Base-by-base conservation (phyloP, 257 asterid species). In the Plantago major region DNA sequence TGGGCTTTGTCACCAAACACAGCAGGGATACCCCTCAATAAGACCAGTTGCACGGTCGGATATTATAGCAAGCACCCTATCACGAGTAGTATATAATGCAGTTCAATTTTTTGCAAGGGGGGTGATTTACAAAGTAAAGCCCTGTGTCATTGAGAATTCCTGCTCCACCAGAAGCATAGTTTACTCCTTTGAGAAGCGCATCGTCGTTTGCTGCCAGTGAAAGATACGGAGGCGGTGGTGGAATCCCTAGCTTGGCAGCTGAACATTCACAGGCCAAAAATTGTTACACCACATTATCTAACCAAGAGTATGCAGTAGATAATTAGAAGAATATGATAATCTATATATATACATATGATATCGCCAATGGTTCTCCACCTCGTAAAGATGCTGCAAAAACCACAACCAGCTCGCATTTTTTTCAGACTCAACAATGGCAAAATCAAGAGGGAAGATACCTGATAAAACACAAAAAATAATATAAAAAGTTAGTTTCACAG, bases 131-230 rank as follows among this genome's bases (percentile, higher is more conserved):
- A 67, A 85, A 88, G 84, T 85, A 88, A 38, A 83, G 76, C 37
- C 96, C 96, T 0, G 96, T 85, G n/a, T 85, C 88, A 48, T 85
- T 88, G 59, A 88, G 95, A 62, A 88, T 88, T 48, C 96, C 96
- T 54, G 96, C 95, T 63, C 96, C 96, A 66, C 96, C 96, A 19
- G 96, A 88, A 13, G 96, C 96, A 60, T 85, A 88, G 66, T 83
- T 88, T 50, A 81, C 95, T 3, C 96, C 96, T 79, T 78, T 76
- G 26, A 85, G 66, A 58, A 85, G 56, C 15, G 88, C 84, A 59
- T 88, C 93, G 46, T 83, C 95, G 11, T 45, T 72, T 40, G 84
- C 80, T 4, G 76, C 69, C 55, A 88, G 63, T 9, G 96, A 81
- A 42, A 88, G 92, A 58, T 81, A 88, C 30, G 96, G 83, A 3